Evolutionary conservation across 2,329 filamentous ascomycete genomes (phyloP).

Genomic region (Beauveria australis): DNA sequence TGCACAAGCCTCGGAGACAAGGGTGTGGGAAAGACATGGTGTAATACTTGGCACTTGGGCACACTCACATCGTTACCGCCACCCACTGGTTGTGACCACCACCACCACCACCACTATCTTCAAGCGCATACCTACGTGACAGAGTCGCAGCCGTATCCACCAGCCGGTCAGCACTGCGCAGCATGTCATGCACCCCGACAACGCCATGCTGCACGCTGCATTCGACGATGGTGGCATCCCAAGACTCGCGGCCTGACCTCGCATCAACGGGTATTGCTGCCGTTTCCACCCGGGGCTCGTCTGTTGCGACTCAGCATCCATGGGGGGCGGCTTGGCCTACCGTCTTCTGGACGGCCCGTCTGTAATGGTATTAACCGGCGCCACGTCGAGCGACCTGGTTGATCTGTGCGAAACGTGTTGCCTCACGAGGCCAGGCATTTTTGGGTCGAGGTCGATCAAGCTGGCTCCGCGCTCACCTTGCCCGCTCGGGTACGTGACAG

Average conservation of each 20-base stretch:
- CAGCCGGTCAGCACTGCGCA: neutral
- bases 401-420: neutral
- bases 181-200: conserved; percentile 1
- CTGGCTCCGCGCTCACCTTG: no score
- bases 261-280: neutral
- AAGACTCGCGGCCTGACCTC: neutral
- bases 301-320: neutral
- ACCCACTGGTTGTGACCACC: neutral
- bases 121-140: neutral
- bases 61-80: neutral
- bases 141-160: neutral
- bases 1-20: neutral
- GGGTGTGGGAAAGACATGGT: neutral
- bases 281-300: neutral
- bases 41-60: neutral
- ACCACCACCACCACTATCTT: neutral
- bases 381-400: neutral
- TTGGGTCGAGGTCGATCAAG: no score
- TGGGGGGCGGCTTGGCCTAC: no score
- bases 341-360: no score
- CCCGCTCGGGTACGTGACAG: no score
- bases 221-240: neutral
- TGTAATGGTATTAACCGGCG: neutral
- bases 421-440: neutral
- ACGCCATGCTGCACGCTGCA: neutral